Evolutionary conservation across 805 yeast species (phyloP).

Genomic region (Jamesozyma piceae): DNA sequence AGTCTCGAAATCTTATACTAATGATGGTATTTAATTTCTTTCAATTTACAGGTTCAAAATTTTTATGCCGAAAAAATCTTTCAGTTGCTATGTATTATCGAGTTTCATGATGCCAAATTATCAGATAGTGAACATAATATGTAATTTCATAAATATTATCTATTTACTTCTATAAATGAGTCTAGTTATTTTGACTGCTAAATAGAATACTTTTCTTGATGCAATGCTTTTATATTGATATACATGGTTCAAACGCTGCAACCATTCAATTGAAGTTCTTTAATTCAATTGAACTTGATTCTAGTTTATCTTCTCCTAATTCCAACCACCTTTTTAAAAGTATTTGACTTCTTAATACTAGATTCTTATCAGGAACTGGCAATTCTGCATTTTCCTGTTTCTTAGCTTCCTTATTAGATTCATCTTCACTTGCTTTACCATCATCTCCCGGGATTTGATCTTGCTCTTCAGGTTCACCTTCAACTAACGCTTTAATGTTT

Average conservation of each 20-base stretch:
- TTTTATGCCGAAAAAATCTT: not conserved
- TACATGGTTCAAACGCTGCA: not conserved
- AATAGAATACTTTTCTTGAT: not conserved
- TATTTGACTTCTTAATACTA: slow-evolving; percentile 16
- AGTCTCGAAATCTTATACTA: no score
- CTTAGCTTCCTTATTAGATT: slow-evolving; percentile 5
- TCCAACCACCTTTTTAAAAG: slow-evolving; percentile 13
- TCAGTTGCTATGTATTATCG: no score
- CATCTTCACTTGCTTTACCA: slow-evolving; percentile 8
- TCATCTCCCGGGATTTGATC: slow-evolving; percentile 5
- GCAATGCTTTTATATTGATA: not conserved
- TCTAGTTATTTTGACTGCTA: not conserved
- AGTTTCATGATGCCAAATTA: not conserved
- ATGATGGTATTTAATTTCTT: no score
- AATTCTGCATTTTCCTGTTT: slow-evolving; percentile 7
- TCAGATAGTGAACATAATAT: not conserved
- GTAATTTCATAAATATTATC: not conserved
- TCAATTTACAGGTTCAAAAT: not conserved
- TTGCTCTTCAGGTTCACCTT: slow-evolving; percentile 8
- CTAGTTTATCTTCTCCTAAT: slow-evolving; percentile 3
- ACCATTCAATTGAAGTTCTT: slow-evolving; percentile 7
- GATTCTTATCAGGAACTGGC: slow-evolving; percentile 18
- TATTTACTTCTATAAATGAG: not conserved
- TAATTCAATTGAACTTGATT: slow-evolving; percentile 7
- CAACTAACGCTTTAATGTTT: slow-evolving; percentile 19